Base-by-base conservation (phyloP, 306 rosid genomes). In the Glycine soja region DNA sequence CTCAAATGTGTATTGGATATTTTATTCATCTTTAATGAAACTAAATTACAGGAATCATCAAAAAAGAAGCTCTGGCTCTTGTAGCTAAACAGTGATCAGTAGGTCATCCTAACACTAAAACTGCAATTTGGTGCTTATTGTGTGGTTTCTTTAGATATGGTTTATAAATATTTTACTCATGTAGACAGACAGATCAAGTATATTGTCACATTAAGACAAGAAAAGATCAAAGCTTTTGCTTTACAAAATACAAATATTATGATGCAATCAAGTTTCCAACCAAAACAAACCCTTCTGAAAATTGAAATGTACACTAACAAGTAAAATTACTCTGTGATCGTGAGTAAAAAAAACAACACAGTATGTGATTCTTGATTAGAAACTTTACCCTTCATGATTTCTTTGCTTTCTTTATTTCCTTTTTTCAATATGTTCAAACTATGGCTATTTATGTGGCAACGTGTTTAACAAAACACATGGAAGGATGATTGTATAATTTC, bases 351-450 rank as follows among this genome's bases (percentile, higher is more conserved):
- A 16, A 18, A 19, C 38, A 6, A 19, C 65, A 2, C 14, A 58
- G 19, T 58, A 19, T 58, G 65, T 58, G 7, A 58, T 58, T 58
- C 38, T 58, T 18, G 34, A 46, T 7, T 30, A 70, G 61, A 70
- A 70, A 70, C 59, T 38, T 38, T 70, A 62, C 54, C 15, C 63
- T 59, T 42, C 48, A 62, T 50, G 78, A 36, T 40, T 71, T 19
- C 65, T 72, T 43, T 36, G 78, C 13, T 40, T 71, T 14, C 78
- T 71, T 30, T 38, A 18, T 42, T 63, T 53, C 11, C 42, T 52
- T 73, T 8, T 12, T 51, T 42, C 34, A 11, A 48, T 8, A 48
- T 72, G 42, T 51, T 32, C 36, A 63, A 45, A 30, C 14, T 10
- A 38, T 54, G 61, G 18, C 45, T 46, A 36, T 59, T 51, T 19